A percentile compares a stretch with the other conserved stretches of the same genome.
phyloP scores from a whole-genome alignment of 192 early-diverging fungal genomes.

The Jimgerdemannia lactiflua region DNA sequence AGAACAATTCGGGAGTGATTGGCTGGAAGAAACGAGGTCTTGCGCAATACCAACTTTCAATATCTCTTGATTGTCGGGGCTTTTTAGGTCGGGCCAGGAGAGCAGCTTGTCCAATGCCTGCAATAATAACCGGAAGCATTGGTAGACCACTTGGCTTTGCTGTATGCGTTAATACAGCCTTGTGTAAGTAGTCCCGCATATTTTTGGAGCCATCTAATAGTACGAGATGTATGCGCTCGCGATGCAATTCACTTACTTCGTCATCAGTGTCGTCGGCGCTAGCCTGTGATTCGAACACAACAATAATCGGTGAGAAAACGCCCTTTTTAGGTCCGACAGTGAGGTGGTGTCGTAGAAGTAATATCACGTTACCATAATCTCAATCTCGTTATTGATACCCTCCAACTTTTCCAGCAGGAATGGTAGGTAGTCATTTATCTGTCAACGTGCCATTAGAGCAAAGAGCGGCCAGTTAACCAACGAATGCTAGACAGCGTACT shows the following conservation, averaged over 20 bases:
- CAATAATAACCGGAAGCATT: conserved; percentile 15
- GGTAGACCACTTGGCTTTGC: neutral
- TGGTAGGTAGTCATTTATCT: neutral
- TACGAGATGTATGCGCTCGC: neutral
- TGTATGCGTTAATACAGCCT: too few species aligned
- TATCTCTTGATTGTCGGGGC: conserved; percentile 24
- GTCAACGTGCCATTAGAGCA: neutral
- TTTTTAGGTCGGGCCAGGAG: conserved; percentile 32
- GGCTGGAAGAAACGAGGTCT: neutral
- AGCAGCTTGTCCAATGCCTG: conserved; percentile 25
- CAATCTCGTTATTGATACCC: neutral
- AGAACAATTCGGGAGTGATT: neutral
- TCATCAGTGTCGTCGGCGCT: neutral
- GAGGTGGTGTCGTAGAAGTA: neutral
- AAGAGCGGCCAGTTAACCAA: neutral
- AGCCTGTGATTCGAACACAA: neutral
- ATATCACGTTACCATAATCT: neutral
- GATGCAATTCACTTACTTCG: neutral
- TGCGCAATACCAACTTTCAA: conserved; percentile 15
- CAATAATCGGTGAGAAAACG: too few species aligned
- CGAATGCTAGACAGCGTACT: neutral
- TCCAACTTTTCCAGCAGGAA: conserved; percentile 10
- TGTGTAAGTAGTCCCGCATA: too few species aligned
- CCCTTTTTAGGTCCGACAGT: too few species aligned
- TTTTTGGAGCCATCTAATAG: neutral